Percentiles rank a stretch among this genome's conserved stretches.
phyloP scores from a whole-genome alignment of 2,329 filamentous ascomycete genomes.

The Sporothrix protearum region DNA sequence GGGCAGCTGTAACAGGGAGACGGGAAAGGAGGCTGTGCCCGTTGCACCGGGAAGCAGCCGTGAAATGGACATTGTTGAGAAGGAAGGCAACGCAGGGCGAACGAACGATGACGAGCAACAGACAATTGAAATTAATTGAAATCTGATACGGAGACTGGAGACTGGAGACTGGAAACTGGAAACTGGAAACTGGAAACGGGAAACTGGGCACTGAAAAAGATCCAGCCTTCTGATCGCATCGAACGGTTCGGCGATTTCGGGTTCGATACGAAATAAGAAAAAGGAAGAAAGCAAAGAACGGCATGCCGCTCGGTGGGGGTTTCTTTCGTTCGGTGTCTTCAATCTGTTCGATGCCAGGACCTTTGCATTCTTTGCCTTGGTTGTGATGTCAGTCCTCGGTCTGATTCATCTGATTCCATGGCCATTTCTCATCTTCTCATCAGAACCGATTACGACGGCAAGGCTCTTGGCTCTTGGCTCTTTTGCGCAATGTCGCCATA shows the following conservation, averaged over 20 bases:
- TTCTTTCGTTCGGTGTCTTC: neutral
- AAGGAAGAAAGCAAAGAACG: neutral
- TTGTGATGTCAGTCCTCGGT: neutral
- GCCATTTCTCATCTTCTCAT: too few relatives aligned
- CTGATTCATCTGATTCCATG: constrained; percentile 6
- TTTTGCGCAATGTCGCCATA: neutral
- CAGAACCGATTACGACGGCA: too few relatives aligned
- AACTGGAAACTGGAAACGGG: neutral
- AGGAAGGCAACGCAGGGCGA: constrained; percentile 11
- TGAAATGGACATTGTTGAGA: neutral
- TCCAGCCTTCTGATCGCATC: constrained; percentile 1
- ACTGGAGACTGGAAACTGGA: neutral
- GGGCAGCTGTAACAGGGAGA: neutral
- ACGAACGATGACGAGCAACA: neutral
- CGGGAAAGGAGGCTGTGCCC: neutral
- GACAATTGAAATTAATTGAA: neutral
- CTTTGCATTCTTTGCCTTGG: neutral
- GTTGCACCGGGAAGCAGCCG: neutral
- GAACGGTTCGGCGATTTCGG: constrained; percentile 2
- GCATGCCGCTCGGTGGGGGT: constrained; percentile 8
- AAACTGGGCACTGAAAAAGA: neutral
- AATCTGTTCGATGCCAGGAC: neutral
- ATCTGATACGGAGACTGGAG: neutral
- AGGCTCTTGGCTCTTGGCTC: too few relatives aligned
- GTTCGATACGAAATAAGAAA: too few relatives aligned